Percentiles rank a stretch among this genome's conserved stretches.
Evolutionary conservation across 2,329 filamentous ascomycete genomes (phyloP).

Genomic region (Grosmannia penicillata): DNA sequence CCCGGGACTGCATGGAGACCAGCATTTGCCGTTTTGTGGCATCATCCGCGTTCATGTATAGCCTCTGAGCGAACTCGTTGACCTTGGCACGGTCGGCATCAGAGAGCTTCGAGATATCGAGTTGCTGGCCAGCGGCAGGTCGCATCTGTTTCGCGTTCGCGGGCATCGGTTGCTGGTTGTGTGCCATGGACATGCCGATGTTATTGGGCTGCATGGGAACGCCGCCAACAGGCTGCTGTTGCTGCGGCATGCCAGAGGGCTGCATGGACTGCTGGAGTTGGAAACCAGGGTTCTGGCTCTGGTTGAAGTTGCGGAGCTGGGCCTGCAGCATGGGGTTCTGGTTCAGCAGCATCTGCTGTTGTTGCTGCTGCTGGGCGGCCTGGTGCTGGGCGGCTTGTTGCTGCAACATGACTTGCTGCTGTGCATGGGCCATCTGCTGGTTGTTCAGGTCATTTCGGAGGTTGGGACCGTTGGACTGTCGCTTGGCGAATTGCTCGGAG

Average conservation of each 20-base stretch:
- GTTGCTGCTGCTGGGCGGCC: constrained; percentile 11
- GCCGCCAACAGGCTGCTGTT: constrained; percentile 25
- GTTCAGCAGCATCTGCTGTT: constrained; percentile 31
- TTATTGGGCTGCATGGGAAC: constrained; percentile 14
- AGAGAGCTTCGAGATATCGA: constrained; percentile 24
- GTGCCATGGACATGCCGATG: constrained; percentile 23
- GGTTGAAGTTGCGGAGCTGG: constrained; percentile 35
- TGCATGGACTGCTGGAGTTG: constrained; percentile 47
- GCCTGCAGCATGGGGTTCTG: constrained; percentile 29
- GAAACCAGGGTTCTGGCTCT: constrained; percentile 39
- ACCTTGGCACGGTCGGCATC: constrained; percentile 30
- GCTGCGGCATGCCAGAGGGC: constrained; percentile 32
- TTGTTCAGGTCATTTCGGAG: constrained; percentile 35
- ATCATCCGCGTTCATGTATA: constrained; percentile 26
- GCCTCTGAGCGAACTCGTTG: constrained; percentile 26
- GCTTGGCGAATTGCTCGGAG: constrained; percentile 33
- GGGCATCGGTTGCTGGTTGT: constrained; percentile 24
- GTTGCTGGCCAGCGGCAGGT: no score
- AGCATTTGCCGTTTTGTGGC: constrained; percentile 28
- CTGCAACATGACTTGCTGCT: constrained; percentile 17
- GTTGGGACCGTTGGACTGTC: constrained; percentile 32
- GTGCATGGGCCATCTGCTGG: constrained; percentile 14
- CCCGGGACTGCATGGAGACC: constrained; percentile 20
- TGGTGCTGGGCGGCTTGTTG: constrained; percentile 13
- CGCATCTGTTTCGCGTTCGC: constrained; percentile 22